These are phyloP conservation scores for Cutaneotrichosporon curvatum DNA, from an alignment of 1,284 basidiomycete genomes.

Conservation along the genomic window DNA sequence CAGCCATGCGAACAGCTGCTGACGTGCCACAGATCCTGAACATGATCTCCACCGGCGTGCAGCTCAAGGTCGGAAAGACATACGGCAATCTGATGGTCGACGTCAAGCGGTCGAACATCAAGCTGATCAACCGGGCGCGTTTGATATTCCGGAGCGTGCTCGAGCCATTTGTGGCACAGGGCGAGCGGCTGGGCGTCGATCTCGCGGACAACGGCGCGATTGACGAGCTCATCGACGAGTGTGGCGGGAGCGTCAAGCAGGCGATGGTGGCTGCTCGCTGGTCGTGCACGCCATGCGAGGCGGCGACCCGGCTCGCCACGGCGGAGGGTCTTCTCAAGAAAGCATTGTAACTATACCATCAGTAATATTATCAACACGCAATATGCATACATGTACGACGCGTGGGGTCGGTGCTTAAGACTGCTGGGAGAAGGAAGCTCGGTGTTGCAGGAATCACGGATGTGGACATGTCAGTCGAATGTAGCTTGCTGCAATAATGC, in stretches of 20 bases:
- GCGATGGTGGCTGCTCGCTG: conserved; percentile 19
- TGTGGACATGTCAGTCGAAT: too few relatives aligned
- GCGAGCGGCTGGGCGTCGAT: too few relatives aligned
- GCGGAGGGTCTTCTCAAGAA: conserved; percentile 14
- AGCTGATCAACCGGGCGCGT: conserved; percentile 11
- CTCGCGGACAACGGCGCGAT: conserved; percentile 14
- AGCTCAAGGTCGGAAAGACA: conserved; percentile 20
- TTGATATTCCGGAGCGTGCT: conserved; percentile 10
- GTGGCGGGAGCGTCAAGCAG: conserved; percentile 17
- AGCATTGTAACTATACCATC: conserved; percentile 4
- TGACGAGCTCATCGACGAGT: conserved; percentile 13
- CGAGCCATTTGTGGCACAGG: not conserved
- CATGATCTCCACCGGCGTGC: conserved; percentile 19
- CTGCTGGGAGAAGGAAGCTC: too few relatives aligned
- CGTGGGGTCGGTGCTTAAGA: too few relatives aligned
- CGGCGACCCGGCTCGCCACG: conserved; percentile 3
- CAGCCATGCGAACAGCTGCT: not conserved
- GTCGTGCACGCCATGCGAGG: conserved; percentile 9
- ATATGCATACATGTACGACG: not conserved
- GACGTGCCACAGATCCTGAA: conserved; percentile 11
- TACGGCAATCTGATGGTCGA: conserved; percentile 20
- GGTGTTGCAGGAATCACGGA: too few relatives aligned
- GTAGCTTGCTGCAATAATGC: too few relatives aligned
- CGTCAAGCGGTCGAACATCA: conserved; percentile 11
- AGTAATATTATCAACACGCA: too few relatives aligned